Conservation (phyloP, 306 rosid species). For the Cucurbita moschata region DNA sequence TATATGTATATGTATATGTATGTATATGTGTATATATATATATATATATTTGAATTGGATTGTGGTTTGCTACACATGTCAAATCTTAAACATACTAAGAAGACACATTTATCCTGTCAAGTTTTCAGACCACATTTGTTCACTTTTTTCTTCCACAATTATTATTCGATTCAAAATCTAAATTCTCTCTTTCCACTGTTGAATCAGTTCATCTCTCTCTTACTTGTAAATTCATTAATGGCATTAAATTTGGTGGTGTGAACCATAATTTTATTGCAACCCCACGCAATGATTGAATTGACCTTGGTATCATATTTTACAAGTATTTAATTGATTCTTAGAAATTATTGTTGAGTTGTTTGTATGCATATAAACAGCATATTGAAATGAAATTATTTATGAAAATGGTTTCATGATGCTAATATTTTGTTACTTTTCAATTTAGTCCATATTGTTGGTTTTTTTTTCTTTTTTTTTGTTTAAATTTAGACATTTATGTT, state of each 20-base stretch:
- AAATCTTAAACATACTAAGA: not conserved
- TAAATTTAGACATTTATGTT: no score
- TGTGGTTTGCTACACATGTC: not conserved
- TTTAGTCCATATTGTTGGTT: no score
- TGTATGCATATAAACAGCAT: no score
- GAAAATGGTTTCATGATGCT: no score
- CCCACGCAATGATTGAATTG: not conserved
- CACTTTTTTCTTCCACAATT: not conserved
- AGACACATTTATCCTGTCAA: not conserved
- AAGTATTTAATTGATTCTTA: no score
- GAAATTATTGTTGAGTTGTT: no score
- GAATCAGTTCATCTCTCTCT: not conserved
- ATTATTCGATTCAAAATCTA: not conserved
- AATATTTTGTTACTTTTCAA: no score
- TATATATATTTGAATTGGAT: not conserved
- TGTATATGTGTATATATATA: no score
- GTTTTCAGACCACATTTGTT: not conserved
- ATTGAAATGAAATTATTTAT: no score
- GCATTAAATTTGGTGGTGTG: not conserved
- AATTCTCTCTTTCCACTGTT: not conserved
- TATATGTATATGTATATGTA: no score
- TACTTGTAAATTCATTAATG: not conserved
- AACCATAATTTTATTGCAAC: not conserved
- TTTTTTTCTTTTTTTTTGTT: no score
- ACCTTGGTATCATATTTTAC: no score